Percentiles rank a stretch among this genome's conserved stretches.
Conservation (phyloP, 495 filamentous ascomycete species). For the Talaromyces proteolyticus region DNA sequence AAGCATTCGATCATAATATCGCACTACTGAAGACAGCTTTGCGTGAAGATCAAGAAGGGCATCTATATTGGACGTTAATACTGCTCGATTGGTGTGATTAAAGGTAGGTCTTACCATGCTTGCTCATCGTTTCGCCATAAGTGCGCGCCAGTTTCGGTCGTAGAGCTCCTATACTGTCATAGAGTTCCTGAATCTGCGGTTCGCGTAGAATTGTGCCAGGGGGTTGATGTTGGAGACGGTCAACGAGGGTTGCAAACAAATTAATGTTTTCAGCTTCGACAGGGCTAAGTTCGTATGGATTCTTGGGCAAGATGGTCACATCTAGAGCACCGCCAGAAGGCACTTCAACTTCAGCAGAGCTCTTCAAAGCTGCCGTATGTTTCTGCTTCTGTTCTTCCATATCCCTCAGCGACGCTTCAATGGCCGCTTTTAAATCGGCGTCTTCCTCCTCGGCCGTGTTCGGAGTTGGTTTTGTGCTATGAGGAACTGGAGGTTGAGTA, state of each 20-base stretch:
- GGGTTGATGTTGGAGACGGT: conserved; percentile 90
- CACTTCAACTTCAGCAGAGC: conserved; percentile 39
- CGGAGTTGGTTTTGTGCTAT: conserved; percentile 7
- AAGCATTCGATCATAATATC: conserved; percentile 98
- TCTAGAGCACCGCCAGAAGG: conserved; percentile 16
- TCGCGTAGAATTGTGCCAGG: conserved; percentile 92
- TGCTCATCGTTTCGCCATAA: conserved; percentile 99
- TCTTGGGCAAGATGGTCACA: conserved; percentile 58
- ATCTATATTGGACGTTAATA: conserved; percentile 44
- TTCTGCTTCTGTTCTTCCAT: conserved; percentile 98
- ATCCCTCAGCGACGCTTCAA: conserved; percentile 91
- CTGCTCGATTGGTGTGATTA: neutral
- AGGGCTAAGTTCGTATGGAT: conserved; percentile 89
- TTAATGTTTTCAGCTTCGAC: conserved; percentile 98
- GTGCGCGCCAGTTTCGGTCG: conserved; percentile 92
- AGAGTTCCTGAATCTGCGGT: conserved; percentile 95
- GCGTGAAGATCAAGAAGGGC: conserved; percentile 90
- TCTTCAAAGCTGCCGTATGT: conserved; percentile 74
- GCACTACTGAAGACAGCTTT: conserved; percentile 91
- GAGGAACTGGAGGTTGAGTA: conserved; percentile 16
- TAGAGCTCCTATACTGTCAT: conserved; percentile 89
- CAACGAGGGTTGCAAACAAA: conserved; percentile 89
- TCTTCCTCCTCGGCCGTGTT: conserved; percentile 71
- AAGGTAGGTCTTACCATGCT: conserved; percentile 65
- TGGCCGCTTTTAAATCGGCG: conserved; percentile 89